Evolutionary conservation across 805 yeast species (phyloP), one percentile per base, ranked within the genome.

Genomic region (Pichia insulana): DNA sequence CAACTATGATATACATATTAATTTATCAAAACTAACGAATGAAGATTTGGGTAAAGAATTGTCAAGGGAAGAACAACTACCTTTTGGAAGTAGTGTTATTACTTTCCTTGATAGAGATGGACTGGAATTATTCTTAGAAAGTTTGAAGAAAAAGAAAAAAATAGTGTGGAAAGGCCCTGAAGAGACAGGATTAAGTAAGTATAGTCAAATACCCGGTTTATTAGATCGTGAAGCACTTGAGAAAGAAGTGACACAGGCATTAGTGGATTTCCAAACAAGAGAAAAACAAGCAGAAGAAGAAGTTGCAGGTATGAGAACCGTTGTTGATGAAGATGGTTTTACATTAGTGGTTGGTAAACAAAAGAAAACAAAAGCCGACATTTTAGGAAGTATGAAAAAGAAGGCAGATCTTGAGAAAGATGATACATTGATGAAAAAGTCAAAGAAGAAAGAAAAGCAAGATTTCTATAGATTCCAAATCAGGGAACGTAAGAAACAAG

Each of bases 401-500:
- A 45, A 52, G 7, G 44, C 50, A 3, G 66, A 59, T 31, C 43
- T 57, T 3, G 56, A 57, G 17, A 52, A 56, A 36, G 57, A 55
- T 42, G 67, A 59, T 2, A 67, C 63, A 43, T 63, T 66, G 13
- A 61, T 65, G 46, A 64, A 69, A 41, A 82, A 75, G 61, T 68
- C 73, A 65, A 78, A 81, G 62, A 77, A 73, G 62, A 79, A 79
- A 57, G 89, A 85, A 54, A 86, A 89, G 68, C 72, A 74, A 51
- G 97, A 94, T 64, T 92, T 92, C 69, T 92, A 92, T 69, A 73
- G 96, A 55, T 92, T 89, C 76, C 99, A 92, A 68, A 76, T 92
- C 52, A 80, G 99, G 63, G 96, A 92, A 61, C 75, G 78, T 56
- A 90, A 89, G 73, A 92, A 92, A 69, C 76, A 73, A 49, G 96